phyloP scores from a whole-genome alignment of 306 rosid genomes.

The Astragalus membranaceus region DNA sequence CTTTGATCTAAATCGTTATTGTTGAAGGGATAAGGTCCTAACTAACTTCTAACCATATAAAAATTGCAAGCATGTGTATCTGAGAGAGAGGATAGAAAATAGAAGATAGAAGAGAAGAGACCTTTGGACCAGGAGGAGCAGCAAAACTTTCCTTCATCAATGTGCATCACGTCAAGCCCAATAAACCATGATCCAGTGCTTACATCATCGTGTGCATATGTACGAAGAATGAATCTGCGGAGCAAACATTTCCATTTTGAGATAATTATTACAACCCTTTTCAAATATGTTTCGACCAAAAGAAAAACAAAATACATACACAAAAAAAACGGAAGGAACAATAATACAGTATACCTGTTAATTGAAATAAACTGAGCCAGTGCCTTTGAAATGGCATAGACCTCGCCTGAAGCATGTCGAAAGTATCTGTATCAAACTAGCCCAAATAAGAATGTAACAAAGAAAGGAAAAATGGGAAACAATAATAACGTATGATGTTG shows the following conservation, averaged over 20 bases:
- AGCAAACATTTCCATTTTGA: constrained; percentile 15
- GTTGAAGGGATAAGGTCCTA: not conserved
- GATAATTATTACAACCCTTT: constrained; percentile 2
- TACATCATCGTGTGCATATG: constrained; percentile 63
- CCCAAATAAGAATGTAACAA: not conserved
- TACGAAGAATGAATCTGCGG: constrained; percentile 51
- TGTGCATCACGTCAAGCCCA: constrained; percentile 57
- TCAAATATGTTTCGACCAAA: not conserved
- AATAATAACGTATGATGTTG: not conserved
- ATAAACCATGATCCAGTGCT: constrained; percentile 75
- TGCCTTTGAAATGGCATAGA: constrained; percentile 56
- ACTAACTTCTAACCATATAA: not conserved
- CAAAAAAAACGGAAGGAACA: not conserved
- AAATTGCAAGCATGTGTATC: not conserved
- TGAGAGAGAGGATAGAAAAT: constrained; percentile 9
- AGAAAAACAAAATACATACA: not conserved
- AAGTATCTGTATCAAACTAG: constrained; percentile 48
- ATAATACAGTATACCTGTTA: constrained; percentile 37
- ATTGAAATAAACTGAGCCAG: constrained; percentile 61
- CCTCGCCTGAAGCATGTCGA: constrained; percentile 55
- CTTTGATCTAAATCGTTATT: too few relatives aligned
- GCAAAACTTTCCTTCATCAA: constrained; percentile 53
- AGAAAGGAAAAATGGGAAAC: not conserved
- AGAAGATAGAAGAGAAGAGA: constrained; percentile 21
- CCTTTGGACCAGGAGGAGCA: constrained; percentile 59